Percentiles rank a stretch among this genome's conserved stretches.
Conservation (phyloP, 2,329 filamentous ascomycete genomes). For the Helicocarpus griseus region DNA sequence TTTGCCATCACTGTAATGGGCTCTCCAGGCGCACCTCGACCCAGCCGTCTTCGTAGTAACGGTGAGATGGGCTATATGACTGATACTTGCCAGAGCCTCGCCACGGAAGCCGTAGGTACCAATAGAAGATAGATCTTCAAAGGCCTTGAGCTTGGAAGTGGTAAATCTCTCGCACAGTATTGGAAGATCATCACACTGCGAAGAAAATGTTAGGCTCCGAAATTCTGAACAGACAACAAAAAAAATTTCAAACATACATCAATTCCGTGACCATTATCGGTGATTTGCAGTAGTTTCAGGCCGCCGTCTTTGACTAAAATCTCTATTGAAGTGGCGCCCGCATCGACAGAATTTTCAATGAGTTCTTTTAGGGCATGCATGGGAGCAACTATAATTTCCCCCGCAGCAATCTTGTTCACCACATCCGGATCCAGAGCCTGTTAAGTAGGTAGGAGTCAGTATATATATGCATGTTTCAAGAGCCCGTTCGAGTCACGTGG, state of each 20-base stretch:
- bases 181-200: constrained; percentile 74
- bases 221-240: neutral
- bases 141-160: constrained; percentile 87
- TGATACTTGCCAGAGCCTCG: constrained; percentile 93
- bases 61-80: constrained; percentile 90
- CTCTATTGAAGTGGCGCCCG: constrained; percentile 85
- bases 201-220: constrained; percentile 3
- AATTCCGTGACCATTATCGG: constrained; percentile 93
- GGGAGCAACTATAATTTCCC: constrained; percentile 95
- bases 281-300: constrained; percentile 89
- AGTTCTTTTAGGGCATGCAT: constrained; percentile 94
- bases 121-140: constrained; percentile 84
- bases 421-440: constrained; percentile 84
- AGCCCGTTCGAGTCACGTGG: neutral
- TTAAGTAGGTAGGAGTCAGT: neutral
- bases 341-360: constrained; percentile 94
- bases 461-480: neutral
- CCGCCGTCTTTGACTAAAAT: constrained; percentile 91
- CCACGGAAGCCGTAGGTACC: constrained; percentile 96
- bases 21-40: constrained; percentile 81
- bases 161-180: constrained; percentile 95
- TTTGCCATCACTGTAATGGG: constrained; percentile 75
- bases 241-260: constrained; percentile 50
- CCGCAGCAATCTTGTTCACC: constrained; percentile 96
- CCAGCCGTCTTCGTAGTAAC: constrained; percentile 90